These are phyloP conservation scores for Pyrus hybrid DNA, from an alignment of 331 rosid genomes.

Conservation along the genomic window DNA sequence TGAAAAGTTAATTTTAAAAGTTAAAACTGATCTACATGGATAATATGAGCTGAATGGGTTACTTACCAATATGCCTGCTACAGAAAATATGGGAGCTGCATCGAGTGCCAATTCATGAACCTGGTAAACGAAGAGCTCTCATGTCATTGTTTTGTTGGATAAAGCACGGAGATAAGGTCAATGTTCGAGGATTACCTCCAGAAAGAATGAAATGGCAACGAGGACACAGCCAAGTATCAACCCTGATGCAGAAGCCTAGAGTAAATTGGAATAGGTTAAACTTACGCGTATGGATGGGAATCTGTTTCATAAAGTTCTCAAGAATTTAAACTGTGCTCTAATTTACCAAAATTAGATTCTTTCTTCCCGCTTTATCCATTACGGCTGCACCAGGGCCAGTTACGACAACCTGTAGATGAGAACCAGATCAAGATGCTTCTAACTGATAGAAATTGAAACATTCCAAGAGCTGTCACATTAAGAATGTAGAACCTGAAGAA, in stretches of 20 bases:
- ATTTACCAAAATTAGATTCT: conserved; percentile 75
- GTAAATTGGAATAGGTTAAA: conserved; percentile 9
- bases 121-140: conserved; percentile 29
- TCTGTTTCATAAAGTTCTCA: not conserved
- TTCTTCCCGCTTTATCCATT: conserved; percentile 73
- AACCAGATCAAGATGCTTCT: not conserved
- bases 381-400: conserved; percentile 57
- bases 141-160: not conserved
- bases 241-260: conserved; percentile 69
- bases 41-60: conserved; percentile 7
- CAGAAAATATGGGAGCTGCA: conserved; percentile 61
- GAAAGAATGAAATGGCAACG: conserved; percentile 67
- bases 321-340: not conserved
- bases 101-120: conserved; percentile 37
- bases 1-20: no score
- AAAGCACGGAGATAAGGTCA: not conserved
- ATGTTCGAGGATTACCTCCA: conserved; percentile 44
- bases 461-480: not conserved
- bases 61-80: conserved; percentile 63
- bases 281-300: not conserved
- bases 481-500: conserved; percentile 56
- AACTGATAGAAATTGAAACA: not conserved
- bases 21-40: not conserved
- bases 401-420: conserved; percentile 45
- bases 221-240: conserved; percentile 54